Base-by-base conservation (phyloP, 805 yeast species). In the Cyberlindnera lachancei region DNA sequence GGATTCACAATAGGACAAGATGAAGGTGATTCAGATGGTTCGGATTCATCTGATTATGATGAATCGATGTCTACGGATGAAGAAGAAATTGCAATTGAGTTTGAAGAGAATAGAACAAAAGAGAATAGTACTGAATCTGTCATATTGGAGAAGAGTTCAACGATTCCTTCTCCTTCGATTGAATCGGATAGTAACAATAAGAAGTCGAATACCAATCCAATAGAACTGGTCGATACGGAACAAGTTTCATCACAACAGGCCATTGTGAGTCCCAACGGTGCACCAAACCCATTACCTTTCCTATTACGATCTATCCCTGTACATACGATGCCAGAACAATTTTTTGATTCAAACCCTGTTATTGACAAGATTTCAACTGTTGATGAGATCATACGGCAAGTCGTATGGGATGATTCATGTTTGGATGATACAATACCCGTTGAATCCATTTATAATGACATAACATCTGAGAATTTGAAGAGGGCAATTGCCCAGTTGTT, bases 201-300 rank as follows among this genome's bases (percentile, higher is more conserved):
- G 15, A 23, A 19, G 27, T 19, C 10, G 7, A 19, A 8, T 19
- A 27, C 37, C 9, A 37, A 42, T 15, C n/a, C 29, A 3, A 16
- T 22, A 6, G 33, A 30, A 8, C 16, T 35, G 14, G 39, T 33
- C 3, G 10, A 28, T 4, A 16, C 19, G 2, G 14, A 12, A 6
- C 14, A 39, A 3, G 37, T 29, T 10, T 25, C 26, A 3, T 7
- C 24, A 8, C 40, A 36, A 3, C 29, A 38, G 2, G 8, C 29
- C 11, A 33, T 42, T 5, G 34, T 44, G 4, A 30, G 30, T 17
- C 25, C 31, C 5, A 52, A 61, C 41, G 71, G 66, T 31, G 69
- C 63, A 27, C 68, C 83, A 6, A 80, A 78, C 41, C 77, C 78
- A 55, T 53, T 81, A 21, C 88, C 87, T 2, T 73, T 82, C 54